These are phyloP conservation scores for Beauveria asiatica DNA, from an alignment of 2,329 filamentous ascomycete genomes.

Conservation along the genomic window DNA sequence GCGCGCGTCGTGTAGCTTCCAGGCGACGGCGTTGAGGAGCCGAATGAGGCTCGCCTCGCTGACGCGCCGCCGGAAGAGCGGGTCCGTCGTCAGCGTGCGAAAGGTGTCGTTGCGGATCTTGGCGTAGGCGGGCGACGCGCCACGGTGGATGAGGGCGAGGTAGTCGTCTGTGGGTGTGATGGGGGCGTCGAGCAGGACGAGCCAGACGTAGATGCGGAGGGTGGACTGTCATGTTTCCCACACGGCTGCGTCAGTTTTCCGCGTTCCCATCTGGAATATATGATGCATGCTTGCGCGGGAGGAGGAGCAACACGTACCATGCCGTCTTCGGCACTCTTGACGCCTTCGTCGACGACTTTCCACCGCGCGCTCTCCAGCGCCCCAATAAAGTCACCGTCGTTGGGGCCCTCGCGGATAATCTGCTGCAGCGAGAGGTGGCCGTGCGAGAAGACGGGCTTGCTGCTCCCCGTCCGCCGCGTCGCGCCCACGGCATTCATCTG, in stretches of 20 bases:
- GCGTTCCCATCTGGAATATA: neutral
- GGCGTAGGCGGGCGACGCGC: slow-evolving; percentile 86
- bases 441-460: slow-evolving; percentile 41
- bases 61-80: slow-evolving; percentile 90
- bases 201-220: slow-evolving; percentile 90
- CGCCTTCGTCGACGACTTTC: slow-evolving; percentile 66
- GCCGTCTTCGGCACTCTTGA: slow-evolving; percentile 70
- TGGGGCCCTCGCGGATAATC: slow-evolving; percentile 72
- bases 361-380: slow-evolving; percentile 63
- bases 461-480: slow-evolving; percentile 30
- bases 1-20: slow-evolving; percentile 79
- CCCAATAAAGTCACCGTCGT: slow-evolving; percentile 56
- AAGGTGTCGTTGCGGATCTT: slow-evolving; percentile 99
- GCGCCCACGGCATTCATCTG: slow-evolving; percentile 28
- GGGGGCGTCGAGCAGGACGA: slow-evolving; percentile 82
- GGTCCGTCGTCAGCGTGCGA: slow-evolving; percentile 89
- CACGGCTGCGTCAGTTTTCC: neutral
- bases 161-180: slow-evolving; percentile 82
- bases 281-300: neutral
- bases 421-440: slow-evolving; percentile 59
- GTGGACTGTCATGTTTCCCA: slow-evolving; percentile 55
- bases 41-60: slow-evolving; percentile 93
- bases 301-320: slow-evolving; percentile 48
- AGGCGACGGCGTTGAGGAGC: slow-evolving; percentile 88
- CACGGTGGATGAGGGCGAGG: slow-evolving; percentile 81